phyloP scores from a whole-genome alignment of 1,284 basidiomycete species.

The Porodaedalea pini region DNA sequence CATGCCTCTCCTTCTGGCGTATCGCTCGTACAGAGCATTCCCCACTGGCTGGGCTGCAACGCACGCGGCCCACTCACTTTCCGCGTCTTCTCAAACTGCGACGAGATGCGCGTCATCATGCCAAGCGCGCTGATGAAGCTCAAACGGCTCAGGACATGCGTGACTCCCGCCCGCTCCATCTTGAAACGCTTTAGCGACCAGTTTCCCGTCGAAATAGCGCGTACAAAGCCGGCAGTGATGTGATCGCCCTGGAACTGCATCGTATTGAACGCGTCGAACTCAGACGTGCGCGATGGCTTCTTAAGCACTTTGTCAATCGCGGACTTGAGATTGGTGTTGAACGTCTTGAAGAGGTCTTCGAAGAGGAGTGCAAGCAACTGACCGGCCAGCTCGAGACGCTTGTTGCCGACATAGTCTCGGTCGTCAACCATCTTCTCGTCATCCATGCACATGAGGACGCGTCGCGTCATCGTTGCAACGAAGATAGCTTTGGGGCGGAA shows the following conservation, averaged over 20 bases:
- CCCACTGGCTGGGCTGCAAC: constrained; percentile 98
- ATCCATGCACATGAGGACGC: constrained; percentile 95
- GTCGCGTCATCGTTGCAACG: constrained; percentile 95
- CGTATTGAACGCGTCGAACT: constrained; percentile 94
- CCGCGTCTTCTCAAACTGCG: constrained; percentile 98
- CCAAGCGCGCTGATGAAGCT: constrained; percentile 97
- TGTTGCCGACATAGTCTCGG: constrained; percentile 99
- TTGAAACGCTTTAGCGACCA: constrained; percentile 99
- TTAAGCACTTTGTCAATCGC: constrained; percentile 98
- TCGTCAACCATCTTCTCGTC: constrained; percentile 98
- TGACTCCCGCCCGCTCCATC: constrained; percentile 99
- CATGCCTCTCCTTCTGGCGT: constrained; percentile 99
- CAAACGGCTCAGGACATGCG: constrained; percentile 93
- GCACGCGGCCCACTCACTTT: constrained; percentile 98
- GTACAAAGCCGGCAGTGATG: constrained; percentile 94
- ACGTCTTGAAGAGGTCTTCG: constrained; percentile 99
- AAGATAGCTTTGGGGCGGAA: constrained; percentile 96
- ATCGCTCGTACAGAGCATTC: constrained; percentile 97
- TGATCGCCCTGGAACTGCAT: constrained; percentile 88
- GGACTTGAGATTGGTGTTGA: constrained; percentile 94
- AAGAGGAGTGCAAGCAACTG: constrained; percentile 95
- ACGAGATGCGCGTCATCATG: constrained; percentile 99
- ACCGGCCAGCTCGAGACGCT: constrained; percentile 97
- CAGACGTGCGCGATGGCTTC: constrained; percentile 91
- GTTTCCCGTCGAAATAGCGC: constrained; percentile 98